These are phyloP conservation scores for Hymenoscyphus scutula DNA, from an alignment of 2,329 filamentous ascomycete species.

Conservation along the genomic window DNA sequence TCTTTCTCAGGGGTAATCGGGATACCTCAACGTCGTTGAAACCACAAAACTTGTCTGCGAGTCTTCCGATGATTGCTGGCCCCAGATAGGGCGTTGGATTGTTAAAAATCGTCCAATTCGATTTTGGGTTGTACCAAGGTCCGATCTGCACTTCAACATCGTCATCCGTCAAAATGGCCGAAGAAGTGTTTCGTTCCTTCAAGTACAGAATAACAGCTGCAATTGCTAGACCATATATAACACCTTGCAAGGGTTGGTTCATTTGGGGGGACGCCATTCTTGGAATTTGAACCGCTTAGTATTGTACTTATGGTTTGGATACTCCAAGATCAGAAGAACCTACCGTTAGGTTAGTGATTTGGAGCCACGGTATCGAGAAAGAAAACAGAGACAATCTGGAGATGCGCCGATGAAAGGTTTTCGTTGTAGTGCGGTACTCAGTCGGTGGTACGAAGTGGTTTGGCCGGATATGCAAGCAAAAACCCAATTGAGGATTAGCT, in stretches of 20 bases:
- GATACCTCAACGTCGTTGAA: slow-evolving; percentile 5
- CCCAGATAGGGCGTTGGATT: neutral
- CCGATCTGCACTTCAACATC: too few species aligned
- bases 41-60: neutral
- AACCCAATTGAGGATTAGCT: too few species aligned
- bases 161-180: neutral
- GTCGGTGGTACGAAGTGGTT: too few species aligned
- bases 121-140: too few species aligned
- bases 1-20: neutral
- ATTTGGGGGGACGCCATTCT: neutral
- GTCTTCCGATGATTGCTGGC: neutral
- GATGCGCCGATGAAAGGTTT: too few species aligned
- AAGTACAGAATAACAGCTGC: neutral
- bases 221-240: neutral
- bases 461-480: too few species aligned
- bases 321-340: neutral
- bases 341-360: neutral
- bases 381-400: too few species aligned
- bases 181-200: neutral
- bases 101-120: neutral
- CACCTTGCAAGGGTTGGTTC: neutral
- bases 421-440: too few species aligned
- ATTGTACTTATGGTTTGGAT: neutral
- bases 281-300: neutral
- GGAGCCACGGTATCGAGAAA: too few species aligned